Percentiles rank a stretch among this genome's conserved stretches.
These are phyloP conservation scores for Papiliotrema flavescens DNA, from an alignment of 1,284 basidiomycete species.

Conservation along the genomic window DNA sequence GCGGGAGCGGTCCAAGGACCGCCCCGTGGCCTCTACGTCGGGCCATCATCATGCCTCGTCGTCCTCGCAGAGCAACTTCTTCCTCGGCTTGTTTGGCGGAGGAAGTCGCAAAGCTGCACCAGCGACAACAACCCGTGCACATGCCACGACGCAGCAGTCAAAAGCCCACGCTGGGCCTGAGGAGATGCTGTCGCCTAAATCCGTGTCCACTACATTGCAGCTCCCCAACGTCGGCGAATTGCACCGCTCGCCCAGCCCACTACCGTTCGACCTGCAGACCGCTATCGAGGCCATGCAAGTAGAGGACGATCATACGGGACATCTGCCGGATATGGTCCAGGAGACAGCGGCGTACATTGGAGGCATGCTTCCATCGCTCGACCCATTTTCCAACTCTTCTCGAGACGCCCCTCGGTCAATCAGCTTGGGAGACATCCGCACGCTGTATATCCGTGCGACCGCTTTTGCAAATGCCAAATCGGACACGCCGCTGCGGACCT, in stretches of 20 bases:
- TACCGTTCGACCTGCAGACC: constrained; percentile 32
- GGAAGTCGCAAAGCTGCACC: background rate
- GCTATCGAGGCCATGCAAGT: constrained; percentile 33
- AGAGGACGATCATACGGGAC: constrained; percentile 17
- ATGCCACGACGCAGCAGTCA: background rate
- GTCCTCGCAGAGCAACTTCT: constrained; percentile 5
- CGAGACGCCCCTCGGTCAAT: constrained; percentile 3
- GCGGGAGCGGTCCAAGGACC: constrained; percentile 20
- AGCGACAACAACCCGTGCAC: constrained; percentile 1
- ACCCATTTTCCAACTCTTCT: constrained; percentile 10
- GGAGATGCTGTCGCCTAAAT: constrained; percentile 4
- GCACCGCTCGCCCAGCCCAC: background rate
- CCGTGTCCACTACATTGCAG: background rate
- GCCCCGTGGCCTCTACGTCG: constrained; percentile 15
- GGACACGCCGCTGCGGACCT: constrained; percentile 30
- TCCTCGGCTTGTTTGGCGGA: constrained; percentile 7
- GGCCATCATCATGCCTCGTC: constrained; percentile 2
- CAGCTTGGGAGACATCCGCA: constrained; percentile 15
- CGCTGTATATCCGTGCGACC: constrained; percentile 29
- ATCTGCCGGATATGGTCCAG: constrained; percentile 33
- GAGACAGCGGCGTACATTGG: constrained; percentile 32
- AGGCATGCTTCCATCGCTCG: constrained; percentile 21
- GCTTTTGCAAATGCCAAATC: constrained; percentile 21
- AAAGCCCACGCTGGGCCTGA: background rate
- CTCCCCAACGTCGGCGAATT: background rate